Evolutionary conservation across 2,329 filamentous ascomycete genomes (phyloP), one percentile per base, ranked within the genome.

Genomic region (Colletotrichum tabaci): DNA sequence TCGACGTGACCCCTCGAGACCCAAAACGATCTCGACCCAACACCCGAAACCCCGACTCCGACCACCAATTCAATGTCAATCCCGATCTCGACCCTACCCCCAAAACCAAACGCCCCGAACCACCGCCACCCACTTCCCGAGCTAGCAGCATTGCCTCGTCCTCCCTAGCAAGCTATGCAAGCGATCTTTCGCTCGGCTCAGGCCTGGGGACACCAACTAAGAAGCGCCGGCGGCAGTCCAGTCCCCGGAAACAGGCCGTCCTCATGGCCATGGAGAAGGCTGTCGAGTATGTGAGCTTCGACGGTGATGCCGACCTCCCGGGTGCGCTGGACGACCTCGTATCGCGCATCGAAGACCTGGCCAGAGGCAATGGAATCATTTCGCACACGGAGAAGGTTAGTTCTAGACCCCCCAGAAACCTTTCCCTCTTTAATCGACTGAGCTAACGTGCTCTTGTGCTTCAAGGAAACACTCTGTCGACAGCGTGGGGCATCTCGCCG

Each of bases 191-290:
- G 21, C 21, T 52, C 21, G 49, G 49, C 49, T 52, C 49, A 26
- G 49, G 49, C 49, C 21, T 15, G 21, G 49, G 49, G 21, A 52
- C 18, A 16, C 52, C 52, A 55, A 40, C 30, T 30, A 61, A 61
- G 58, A 61, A 61, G 58, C 58, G 58, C 44, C 58, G 42, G 26
- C 58, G 44, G 26, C 58, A 61, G 46, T 47, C 44, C 15, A 61
- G 58, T 21, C 58, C 58, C 26, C 44, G 58, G 58, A 61, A 61
- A 61, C 58, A 61, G 30, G 44, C 26, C 23, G 58, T 47, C 44
- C 42, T 61, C 4, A 49, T 61, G 44, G 23, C 23, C 9, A 26
- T 61, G 23, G 44, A 61, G 26, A 47, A 61, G 26, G 58, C 58
- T 38, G 46, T 61, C 21, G 52, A 55, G 52, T 4, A 26, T 21